Evolutionary conservation across 1,284 basidiomycete genomes (phyloP), one percentile per base, ranked within the genome.

Genomic region (Sphagnurus paluster): DNA sequence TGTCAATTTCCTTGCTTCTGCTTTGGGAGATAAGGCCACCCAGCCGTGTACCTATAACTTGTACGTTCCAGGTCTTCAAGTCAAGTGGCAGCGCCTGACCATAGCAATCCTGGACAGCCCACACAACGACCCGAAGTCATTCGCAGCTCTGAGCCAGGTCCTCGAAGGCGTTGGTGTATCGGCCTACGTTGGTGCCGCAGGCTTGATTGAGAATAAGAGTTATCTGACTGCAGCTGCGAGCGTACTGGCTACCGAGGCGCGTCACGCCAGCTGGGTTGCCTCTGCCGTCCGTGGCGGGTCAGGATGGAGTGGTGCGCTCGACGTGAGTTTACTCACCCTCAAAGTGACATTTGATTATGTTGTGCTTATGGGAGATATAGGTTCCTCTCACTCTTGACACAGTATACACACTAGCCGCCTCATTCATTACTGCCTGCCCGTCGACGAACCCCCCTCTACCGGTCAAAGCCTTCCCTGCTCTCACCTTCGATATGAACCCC

Each of bases 1-100:
- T 53, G 74, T 75, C 47, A 50, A 56, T 6, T 64, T 69, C 56
- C 62, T 77, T 41, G 51, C 51, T 54, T 52, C 52, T 19, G 76
- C 76, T 4, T 71, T 88, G 30, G 82, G 81, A 3, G 63, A 66
- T 21, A 66, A 69, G 21, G 80, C 82, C 0, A 70, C 74, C 13
- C 50, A 75, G 59, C 69, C 75, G 2, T 86, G 84, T 71, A 67
- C 64, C 1, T 87, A 86, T 64, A 67, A 62, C 45, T 86, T 86
- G 81, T 74, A 58, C 58, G n/a, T n/a, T n/a, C n/a, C n/a, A 72
- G 63, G 29, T 34, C 7, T 42, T 36, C 36, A n/a, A 23, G 11
- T 29, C n/a, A n/a, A n/a, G n/a, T n/a, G n/a, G n/a, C n/a, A n/a
- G n/a, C n/a, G n/a, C n/a, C n/a, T n/a, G n/a, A n/a, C n/a, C n/a